phyloP scores from a whole-genome alignment of 2,329 filamentous ascomycete genomes.

The Exophiala xenobiotica region DNA sequence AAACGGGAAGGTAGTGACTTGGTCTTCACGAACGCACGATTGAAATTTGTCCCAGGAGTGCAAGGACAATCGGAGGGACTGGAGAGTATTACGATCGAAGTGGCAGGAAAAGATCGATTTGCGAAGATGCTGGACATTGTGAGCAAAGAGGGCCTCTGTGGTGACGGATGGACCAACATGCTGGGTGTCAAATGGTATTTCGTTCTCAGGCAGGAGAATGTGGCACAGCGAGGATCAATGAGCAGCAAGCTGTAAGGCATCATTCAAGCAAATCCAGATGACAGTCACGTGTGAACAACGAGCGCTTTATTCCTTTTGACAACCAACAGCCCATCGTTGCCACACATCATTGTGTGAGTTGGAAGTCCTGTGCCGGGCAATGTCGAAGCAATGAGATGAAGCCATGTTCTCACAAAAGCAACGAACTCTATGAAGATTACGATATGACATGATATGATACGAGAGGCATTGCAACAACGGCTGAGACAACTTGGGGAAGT shows the following conservation, averaged over 20 bases:
- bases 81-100: slow-evolving; percentile 40
- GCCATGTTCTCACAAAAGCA: no score
- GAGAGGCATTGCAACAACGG: no score
- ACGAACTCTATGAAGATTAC: no score
- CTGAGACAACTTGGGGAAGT: no score
- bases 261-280: no score
- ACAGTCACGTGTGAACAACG: no score
- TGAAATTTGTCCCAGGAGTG: slow-evolving; percentile 39
- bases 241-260: slow-evolving; percentile 13
- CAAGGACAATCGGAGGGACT: slow-evolving; percentile 39
- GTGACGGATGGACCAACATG: slow-evolving; percentile 39
- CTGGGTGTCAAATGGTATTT: slow-evolving; percentile 42
- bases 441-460: no score
- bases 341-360: no score
- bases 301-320: no score
- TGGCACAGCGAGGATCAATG: not conserved
- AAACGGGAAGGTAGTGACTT: slow-evolving; percentile 25
- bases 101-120: slow-evolving; percentile 36
- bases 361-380: no score
- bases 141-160: slow-evolving; percentile 33
- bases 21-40: slow-evolving; percentile 35
- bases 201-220: slow-evolving; percentile 14
- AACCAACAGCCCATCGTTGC: no score
- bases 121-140: slow-evolving; percentile 37
- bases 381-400: no score